phyloP scores from a whole-genome alignment of 2,329 filamentous ascomycete species.

The Coniella vitis region DNA sequence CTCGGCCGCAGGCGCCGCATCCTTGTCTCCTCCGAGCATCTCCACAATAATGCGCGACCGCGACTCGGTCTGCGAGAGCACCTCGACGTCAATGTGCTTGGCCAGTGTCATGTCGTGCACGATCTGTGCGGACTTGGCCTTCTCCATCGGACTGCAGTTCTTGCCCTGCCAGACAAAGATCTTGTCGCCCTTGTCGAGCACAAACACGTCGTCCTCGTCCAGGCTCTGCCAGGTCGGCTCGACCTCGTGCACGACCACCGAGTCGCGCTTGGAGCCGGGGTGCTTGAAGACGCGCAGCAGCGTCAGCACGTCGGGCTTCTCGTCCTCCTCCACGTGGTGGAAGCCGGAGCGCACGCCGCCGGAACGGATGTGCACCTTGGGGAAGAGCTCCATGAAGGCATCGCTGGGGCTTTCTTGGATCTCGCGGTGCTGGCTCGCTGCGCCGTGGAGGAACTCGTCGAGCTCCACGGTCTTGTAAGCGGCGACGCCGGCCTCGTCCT shows the following conservation, averaged over 20 bases:
- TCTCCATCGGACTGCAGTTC: constrained; percentile 61
- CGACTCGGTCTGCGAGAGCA: constrained; percentile 54
- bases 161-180: constrained; percentile 66
- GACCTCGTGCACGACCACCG: constrained; percentile 57
- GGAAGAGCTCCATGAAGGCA: constrained; percentile 55
- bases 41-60: constrained; percentile 48
- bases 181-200: constrained; percentile 55
- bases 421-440: constrained; percentile 59
- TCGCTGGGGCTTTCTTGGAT: constrained; percentile 52
- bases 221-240: constrained; percentile 54
- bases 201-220: constrained; percentile 60
- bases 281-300: constrained; percentile 59
- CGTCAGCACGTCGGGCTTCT: constrained; percentile 36
- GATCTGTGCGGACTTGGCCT: constrained; percentile 60
- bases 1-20: constrained; percentile 37
- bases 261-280: constrained; percentile 38
- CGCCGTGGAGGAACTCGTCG: constrained; percentile 57
- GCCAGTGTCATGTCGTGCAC: constrained; percentile 58
- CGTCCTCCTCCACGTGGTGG: constrained; percentile 48
- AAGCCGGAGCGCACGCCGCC: constrained; percentile 59
- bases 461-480: constrained; percentile 67
- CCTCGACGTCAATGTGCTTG: constrained; percentile 59
- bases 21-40: constrained; percentile 44
- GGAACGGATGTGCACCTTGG: constrained; percentile 49
- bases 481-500: constrained; percentile 62